Base-by-base conservation (phyloP, 805 yeast species). In the Hagleromyces aurorensis region DNA sequence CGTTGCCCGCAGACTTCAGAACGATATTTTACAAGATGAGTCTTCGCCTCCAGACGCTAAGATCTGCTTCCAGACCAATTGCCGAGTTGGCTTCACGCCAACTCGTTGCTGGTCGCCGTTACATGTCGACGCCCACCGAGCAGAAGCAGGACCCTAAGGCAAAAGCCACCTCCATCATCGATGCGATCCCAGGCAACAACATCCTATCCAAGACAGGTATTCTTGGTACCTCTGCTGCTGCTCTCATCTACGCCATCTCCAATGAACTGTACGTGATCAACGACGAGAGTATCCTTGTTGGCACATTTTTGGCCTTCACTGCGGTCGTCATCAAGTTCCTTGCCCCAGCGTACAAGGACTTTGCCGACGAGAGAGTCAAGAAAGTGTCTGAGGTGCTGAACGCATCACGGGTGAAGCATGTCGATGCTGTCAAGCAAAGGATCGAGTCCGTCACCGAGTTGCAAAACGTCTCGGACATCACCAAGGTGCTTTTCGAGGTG, bases 151-250 rank as follows among this genome's bases (percentile, higher is more conserved):
- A 87, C 52, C 95, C 96, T 63, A 80, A 85, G 69, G 71, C 78
- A 48, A 84, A 84, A 72, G 98, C 98, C 36, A 64, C 73, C 55
- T 75, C 95, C 30, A 75, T 89, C 62, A 75, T 89, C 52, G 87
- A 82, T 55, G 84, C 96, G 41, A 66, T 91, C 48, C 98, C 98
- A 61, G 96, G 96, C 60, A 79, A 74, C 75, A 74, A 75, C 53
- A 68, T 74, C 48, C 62, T 89, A 48, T 75, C 96, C 46, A 91
- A 91, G 76, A 85, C 96, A 40, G 96, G 96, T 57, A 72, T 87
- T 55, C 69, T 91, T 54, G 96, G 96, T 52, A 87, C 98, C 32
- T 74, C 89, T 39, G 75, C 95, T 38, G 96, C 96, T 40, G 97
- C 94, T 34, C 78, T 94, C 38, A 62, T 89, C 47, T 91, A 86